Conservation (phyloP, 2,329 filamentous ascomycete genomes). For the Pyrenophora teres region DNA sequence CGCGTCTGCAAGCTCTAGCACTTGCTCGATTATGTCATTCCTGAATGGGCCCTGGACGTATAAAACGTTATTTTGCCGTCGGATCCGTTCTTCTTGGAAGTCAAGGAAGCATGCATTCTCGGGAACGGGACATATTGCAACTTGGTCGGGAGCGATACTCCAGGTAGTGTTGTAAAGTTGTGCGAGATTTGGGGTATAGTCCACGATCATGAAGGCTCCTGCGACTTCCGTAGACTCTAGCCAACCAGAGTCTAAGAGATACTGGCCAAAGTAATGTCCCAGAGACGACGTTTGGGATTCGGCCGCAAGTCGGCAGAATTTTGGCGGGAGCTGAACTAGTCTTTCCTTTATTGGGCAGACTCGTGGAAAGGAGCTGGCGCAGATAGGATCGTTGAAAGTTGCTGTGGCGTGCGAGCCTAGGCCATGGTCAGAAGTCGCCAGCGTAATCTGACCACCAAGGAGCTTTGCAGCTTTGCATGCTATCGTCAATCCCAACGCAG, state of each 20-base stretch:
- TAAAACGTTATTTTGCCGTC: slow-evolving; percentile 24
- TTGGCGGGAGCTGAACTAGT: slow-evolving; percentile 9
- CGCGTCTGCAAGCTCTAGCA: slow-evolving; percentile 18
- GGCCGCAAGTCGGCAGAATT: slow-evolving; percentile 18
- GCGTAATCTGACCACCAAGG: slow-evolving; percentile 46
- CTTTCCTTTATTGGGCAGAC: slow-evolving; percentile 8
- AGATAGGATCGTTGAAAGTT: slow-evolving; percentile 35
- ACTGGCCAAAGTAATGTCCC: slow-evolving; percentile 20
- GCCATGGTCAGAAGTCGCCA: slow-evolving; percentile 46
- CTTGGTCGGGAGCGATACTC: slow-evolving; percentile 19
- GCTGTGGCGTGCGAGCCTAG: slow-evolving; percentile 51
- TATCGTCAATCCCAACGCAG: slow-evolving; percentile 52
- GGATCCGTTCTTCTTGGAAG: slow-evolving; percentile 18
- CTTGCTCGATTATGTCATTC: slow-evolving; percentile 22
- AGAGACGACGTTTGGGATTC: slow-evolving; percentile 15
- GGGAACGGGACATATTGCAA: slow-evolving; percentile 39
- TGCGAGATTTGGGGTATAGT: slow-evolving; percentile 27
- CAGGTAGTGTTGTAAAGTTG: slow-evolving; percentile 20
- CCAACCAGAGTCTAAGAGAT: slow-evolving; percentile 20
- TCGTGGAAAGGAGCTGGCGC: slow-evolving; percentile 27
- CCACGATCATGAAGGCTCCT: slow-evolving; percentile 30
- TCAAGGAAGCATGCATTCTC: slow-evolving; percentile 25
- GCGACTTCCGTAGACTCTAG: slow-evolving; percentile 11
- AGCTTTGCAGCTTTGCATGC: slow-evolving; percentile 50
- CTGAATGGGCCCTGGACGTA: slow-evolving; percentile 37